Base-by-base conservation (phyloP, 352 stramenopile species). In the Pythium guiyangense region DNA sequence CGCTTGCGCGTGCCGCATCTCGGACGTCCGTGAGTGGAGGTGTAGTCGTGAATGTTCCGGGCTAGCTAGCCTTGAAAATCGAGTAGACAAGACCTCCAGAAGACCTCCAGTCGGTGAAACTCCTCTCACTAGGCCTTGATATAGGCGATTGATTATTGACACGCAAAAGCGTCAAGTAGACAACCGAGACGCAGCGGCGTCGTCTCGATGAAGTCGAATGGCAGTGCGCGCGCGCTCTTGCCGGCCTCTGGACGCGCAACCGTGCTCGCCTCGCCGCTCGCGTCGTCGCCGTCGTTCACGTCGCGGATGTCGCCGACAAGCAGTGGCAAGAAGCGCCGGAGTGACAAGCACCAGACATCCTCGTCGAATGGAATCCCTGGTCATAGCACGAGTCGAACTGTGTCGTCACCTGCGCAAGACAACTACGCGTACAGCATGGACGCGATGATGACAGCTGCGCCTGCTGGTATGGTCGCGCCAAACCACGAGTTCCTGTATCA, bases 1-100 rank as follows among this genome's bases (percentile, higher is more conserved):
- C 37, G 52, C 46, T 52, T 64, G 40, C 40, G 60, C 43, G 17
- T 42, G 8, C 46, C 27, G 46, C 25, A 51, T 51, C 44, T 97
- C 92, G 63, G 92, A 97, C 35, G 86, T 74, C 89, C 90, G 97
- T 40, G 90, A 97, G 1, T n/a, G n/a, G n/a, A n/a, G n/a, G n/a
- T n/a, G n/a, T n/a, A n/a, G n/a, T n/a, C n/a, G n/a, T n/a, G n/a
- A n/a, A n/a, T n/a, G n/a, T n/a, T n/a, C n/a, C n/a, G n/a, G n/a
- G n/a, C n/a, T n/a, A n/a, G n/a, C n/a, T n/a, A n/a, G n/a, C n/a
- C n/a, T n/a, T n/a, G n/a, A n/a, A n/a, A n/a, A n/a, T n/a, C n/a
- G n/a, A n/a, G n/a, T n/a, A n/a, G n/a, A n/a, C n/a, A n/a, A n/a
- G n/a, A n/a, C n/a, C n/a, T n/a, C n/a, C n/a, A n/a, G n/a, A n/a